Evolutionary conservation across 257 asterid species (phyloP).

Genomic region (Penstemon davidsonii): DNA sequence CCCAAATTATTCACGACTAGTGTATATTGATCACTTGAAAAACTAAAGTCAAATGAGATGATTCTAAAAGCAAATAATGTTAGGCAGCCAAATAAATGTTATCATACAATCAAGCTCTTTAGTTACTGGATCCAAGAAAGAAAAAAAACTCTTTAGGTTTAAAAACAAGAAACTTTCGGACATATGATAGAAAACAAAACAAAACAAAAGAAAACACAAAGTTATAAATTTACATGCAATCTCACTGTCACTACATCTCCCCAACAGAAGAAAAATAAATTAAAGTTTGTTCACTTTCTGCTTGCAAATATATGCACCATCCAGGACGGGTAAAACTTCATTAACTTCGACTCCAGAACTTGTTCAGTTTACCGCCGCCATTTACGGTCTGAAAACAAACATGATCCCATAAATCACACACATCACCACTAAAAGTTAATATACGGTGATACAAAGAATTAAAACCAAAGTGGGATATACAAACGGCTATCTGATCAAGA

Average conservation of each 20-base stretch:
- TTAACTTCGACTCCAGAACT: constrained; percentile 11
- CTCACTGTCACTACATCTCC: constrained; percentile 27
- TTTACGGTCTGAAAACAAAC: constrained; percentile 49
- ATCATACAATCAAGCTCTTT: constrained; percentile 6
- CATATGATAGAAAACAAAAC: background rate
- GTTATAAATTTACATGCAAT: constrained; percentile 26
- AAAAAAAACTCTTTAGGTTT: no score
- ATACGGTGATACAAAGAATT: background rate
- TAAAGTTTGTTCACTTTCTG: background rate
- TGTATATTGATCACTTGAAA: background rate
- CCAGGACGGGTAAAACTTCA: constrained; percentile 9
- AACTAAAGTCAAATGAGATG: constrained; percentile 4
- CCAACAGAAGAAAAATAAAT: constrained; percentile 18
- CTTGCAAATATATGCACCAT: constrained; percentile 18
- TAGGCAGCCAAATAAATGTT: background rate
- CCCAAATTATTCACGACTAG: background rate
- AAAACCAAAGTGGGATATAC: no score
- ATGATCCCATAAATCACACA: constrained; percentile 12
- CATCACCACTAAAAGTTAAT: background rate
- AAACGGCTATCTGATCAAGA: no score
- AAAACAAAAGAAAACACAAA: constrained; percentile 14
- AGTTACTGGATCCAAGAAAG: no score
- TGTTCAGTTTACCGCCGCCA: constrained; percentile 49
- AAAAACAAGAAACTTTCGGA: background rate
- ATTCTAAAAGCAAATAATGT: background rate